Evolutionary conservation across 2,329 filamentous ascomycete genomes (phyloP), one percentile per base, ranked within the genome.

Genomic region (Ophiocordyceps unilateralis): DNA sequence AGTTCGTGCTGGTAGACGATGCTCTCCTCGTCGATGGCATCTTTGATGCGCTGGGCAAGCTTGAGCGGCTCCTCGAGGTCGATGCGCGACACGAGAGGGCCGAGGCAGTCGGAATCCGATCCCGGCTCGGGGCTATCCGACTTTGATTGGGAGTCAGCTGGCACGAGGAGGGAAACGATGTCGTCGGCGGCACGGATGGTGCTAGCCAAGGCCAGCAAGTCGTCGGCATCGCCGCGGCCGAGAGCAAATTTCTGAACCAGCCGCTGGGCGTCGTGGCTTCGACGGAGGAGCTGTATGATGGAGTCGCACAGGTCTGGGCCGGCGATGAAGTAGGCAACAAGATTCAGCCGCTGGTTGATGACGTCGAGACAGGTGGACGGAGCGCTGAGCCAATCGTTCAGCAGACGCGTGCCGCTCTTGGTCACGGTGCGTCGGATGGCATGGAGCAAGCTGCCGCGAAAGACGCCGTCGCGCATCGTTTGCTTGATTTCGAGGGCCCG

Each of bases 201-300:
- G 50, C 74, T 81, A 1, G 85, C 84, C 14, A 98, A 68, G 41
- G 78, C 82, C 38, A 96, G 67, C 32, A 98, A 71, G 58, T 96
- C 91, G 55, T 96, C 89, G 1, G 89, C 74, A 53, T 93, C 83
- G n/a, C 89, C 91, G 48, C 85, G 76, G 11, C 89, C 88, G 9
- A 96, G 73, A 1, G 89, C 83, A 58, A 98, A 96, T 56, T 91
- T 95, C 55, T 96, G 91, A 2, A 94, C 78, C 3, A 98, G 68
- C 1, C 91, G 82, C 54, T 93, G 81, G 2, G 85, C 86, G 61
- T 98, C 91, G 51, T 86, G 80, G 42, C 80, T 89, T 21, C 76
- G 72, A 47, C 77, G 75, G 2, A 98, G 68, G 3, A 93, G 66
- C 15, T 74, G 58, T 1, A 77, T 65, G 21, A 93, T 64, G 38